Conservation (phyloP, 352 stramenopile species). For the Globisporangium recalcitrans region DNA sequence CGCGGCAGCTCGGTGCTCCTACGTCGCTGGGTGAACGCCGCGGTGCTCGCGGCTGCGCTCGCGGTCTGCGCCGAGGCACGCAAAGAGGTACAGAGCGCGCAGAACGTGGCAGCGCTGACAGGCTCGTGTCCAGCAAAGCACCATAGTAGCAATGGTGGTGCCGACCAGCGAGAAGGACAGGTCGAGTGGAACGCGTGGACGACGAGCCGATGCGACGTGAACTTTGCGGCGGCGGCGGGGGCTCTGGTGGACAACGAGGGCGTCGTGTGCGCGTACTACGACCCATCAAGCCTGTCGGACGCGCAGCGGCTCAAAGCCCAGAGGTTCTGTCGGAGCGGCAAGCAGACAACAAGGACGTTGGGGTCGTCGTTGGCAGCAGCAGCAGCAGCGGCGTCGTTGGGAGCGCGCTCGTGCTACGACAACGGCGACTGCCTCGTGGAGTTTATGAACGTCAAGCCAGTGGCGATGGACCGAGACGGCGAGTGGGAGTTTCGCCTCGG, state of each 20-base stretch:
- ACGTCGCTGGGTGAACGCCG: background rate
- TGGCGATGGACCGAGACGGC: background rate
- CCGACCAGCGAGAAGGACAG: background rate
- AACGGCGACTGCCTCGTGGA: slow-evolving; percentile 6
- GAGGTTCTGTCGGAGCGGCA: background rate
- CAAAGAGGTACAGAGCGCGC: background rate
- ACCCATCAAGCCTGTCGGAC: background rate
- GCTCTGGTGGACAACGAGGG: background rate
- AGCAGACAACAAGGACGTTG: background rate
- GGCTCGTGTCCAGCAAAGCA: background rate
- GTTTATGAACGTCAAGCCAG: slow-evolving; percentile 3
- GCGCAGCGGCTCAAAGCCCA: background rate
- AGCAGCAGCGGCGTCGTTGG: background rate
- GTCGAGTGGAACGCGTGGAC: slow-evolving; percentile 11
- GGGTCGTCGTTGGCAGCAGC: too few relatives aligned
- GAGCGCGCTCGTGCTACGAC: slow-evolving; percentile 1
- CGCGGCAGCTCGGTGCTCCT: background rate
- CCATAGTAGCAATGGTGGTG: background rate
- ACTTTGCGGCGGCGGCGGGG: background rate
- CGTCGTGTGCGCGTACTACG: slow-evolving; percentile 1
- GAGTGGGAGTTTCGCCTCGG: background rate
- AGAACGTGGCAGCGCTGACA: background rate
- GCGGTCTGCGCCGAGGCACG: background rate
- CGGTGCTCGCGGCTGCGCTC: background rate
- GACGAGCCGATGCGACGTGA: background rate